Evolutionary conservation across 805 yeast species (phyloP).

Genomic region (Cyberlindnera nakhonratchasimensis): DNA sequence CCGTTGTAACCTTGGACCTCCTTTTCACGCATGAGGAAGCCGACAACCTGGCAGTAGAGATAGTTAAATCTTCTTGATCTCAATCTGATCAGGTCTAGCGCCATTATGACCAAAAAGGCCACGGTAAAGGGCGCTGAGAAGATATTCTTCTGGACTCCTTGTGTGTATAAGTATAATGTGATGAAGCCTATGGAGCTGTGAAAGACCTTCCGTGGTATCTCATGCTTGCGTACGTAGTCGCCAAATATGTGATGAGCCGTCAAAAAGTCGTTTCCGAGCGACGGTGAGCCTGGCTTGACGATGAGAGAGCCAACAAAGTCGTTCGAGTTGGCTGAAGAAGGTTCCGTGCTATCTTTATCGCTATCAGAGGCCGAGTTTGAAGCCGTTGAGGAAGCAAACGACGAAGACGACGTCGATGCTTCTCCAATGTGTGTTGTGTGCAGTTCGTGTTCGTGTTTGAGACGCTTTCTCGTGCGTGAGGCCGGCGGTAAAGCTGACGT

Average conservation of each 20-base stretch:
- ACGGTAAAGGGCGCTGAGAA: slow-evolving; percentile 58
- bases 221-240: slow-evolving; percentile 69
- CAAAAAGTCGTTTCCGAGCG: slow-evolving; percentile 25
- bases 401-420: slow-evolving; percentile 12
- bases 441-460: slow-evolving; percentile 12
- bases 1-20: slow-evolving; percentile 80
- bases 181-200: slow-evolving; percentile 88
- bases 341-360: slow-evolving; percentile 9
- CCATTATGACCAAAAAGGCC: slow-evolving; percentile 53
- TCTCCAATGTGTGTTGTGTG: slow-evolving; percentile 8
- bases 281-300: slow-evolving; percentile 13
- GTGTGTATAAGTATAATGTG: slow-evolving; percentile 67
- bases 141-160: slow-evolving; percentile 51
- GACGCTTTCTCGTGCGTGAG: slow-evolving; percentile 13
- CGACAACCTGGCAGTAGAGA: slow-evolving; percentile 61
- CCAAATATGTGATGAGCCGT: slow-evolving; percentile 44
- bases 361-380: slow-evolving; percentile 10
- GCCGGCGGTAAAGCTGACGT: slow-evolving; percentile 14
- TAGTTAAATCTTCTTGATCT: slow-evolving; percentile 57
- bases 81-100: slow-evolving; percentile 68
- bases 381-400: slow-evolving; percentile 8
- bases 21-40: slow-evolving; percentile 79
- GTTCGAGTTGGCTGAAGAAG: slow-evolving; percentile 2
- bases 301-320: slow-evolving; percentile 16
- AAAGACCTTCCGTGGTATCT: slow-evolving; percentile 80